phyloP scores from a whole-genome alignment of 257 asterid species.

The Coffea canephora region DNA sequence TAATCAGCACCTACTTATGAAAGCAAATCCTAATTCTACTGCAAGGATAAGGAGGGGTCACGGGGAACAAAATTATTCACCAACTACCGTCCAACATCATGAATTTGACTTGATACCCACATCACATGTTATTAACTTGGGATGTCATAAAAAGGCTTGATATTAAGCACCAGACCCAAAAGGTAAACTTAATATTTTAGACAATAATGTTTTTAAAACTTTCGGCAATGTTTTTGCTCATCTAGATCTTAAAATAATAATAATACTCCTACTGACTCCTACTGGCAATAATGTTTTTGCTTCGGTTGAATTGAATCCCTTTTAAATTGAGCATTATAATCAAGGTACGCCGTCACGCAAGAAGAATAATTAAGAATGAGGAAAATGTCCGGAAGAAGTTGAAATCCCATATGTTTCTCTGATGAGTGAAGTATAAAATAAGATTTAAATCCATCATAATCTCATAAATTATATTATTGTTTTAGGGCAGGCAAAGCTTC shows the following conservation, averaged over 20 bases:
- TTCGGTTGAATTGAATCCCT: too few relatives aligned
- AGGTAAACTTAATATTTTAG: background rate
- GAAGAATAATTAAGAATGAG: background rate
- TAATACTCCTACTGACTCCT: too few relatives aligned
- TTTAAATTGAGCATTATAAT: background rate
- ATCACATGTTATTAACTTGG: background rate
- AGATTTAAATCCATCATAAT: conserved; percentile 25
- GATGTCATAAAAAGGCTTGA: background rate
- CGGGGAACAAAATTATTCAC: background rate
- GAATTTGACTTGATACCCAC: background rate
- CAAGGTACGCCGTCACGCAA: background rate
- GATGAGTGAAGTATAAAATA: conserved; percentile 10
- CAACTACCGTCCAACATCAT: background rate
- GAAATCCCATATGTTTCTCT: background rate
- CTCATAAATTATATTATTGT: background rate
- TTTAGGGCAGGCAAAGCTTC: conserved; percentile 43
- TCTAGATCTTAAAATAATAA: too few relatives aligned
- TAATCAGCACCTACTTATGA: background rate
- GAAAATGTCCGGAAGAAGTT: background rate
- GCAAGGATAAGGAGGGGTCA: background rate
- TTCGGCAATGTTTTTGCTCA: too few relatives aligned
- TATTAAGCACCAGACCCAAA: background rate
- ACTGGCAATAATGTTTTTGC: too few relatives aligned
- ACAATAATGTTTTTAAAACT: too few relatives aligned
- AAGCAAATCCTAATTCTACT: too few relatives aligned